These are phyloP conservation scores for Daldinia vernicosa DNA, from an alignment of 495 filamentous ascomycete species.

Conservation along the genomic window DNA sequence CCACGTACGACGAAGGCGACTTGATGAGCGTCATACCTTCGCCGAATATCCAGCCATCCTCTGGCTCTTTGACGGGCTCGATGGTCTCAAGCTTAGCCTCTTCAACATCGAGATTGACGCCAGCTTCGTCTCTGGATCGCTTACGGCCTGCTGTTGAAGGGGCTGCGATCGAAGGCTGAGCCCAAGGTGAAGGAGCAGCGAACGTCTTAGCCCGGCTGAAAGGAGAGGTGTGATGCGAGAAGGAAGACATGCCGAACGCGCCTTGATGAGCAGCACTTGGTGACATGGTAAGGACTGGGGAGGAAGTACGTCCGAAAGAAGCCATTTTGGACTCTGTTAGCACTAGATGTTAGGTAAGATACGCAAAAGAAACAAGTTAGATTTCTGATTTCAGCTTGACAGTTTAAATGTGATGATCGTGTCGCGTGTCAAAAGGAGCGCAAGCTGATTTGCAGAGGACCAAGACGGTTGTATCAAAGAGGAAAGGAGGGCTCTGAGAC, in stretches of 20 bases:
- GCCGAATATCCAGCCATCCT: slow-evolving; percentile 70
- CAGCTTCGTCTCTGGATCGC: slow-evolving; percentile 70
- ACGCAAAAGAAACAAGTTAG: slow-evolving; percentile 41
- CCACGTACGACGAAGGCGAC: slow-evolving; percentile 65
- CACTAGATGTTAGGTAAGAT: slow-evolving; percentile 47
- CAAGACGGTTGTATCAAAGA: slow-evolving; percentile 17
- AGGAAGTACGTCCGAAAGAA: slow-evolving; percentile 60
- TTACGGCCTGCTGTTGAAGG: slow-evolving; percentile 65
- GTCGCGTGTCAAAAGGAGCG: slow-evolving; percentile 16
- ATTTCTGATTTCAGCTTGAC: slow-evolving; percentile 20
- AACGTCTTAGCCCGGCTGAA: slow-evolving; percentile 51
- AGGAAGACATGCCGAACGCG: slow-evolving; percentile 54
- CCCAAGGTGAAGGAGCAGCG: slow-evolving; percentile 28
- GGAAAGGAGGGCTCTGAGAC: slow-evolving; percentile 16
- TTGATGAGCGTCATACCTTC: slow-evolving; percentile 82
- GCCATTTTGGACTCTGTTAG: slow-evolving; percentile 56
- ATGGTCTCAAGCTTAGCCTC: slow-evolving; percentile 48
- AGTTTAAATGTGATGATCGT: slow-evolving; percentile 3
- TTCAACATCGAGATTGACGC: slow-evolving; percentile 63
- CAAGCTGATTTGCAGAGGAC: slow-evolving; percentile 37
- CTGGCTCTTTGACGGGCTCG: slow-evolving; percentile 56
- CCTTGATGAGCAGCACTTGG: slow-evolving; percentile 57
- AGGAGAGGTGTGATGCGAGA: slow-evolving; percentile 52
- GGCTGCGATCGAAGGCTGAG: slow-evolving; percentile 26
- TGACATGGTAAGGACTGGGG: slow-evolving; percentile 62